Evolutionary conservation across 306 rosid species (phyloP).

Genomic region (Pyrus pyrifolia): DNA sequence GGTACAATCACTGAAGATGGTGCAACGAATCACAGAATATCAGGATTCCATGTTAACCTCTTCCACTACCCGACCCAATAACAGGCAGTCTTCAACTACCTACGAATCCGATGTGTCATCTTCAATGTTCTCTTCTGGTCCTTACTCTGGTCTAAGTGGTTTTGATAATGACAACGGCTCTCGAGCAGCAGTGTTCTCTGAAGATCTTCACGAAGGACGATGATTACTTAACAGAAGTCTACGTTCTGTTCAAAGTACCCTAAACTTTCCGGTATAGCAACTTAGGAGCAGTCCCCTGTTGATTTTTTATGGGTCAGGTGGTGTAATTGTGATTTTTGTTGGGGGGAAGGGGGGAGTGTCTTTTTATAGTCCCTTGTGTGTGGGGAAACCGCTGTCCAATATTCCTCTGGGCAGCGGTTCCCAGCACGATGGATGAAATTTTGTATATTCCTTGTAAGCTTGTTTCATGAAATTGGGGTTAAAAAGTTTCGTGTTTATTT

Average conservation of each 20-base stretch:
- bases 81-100: slow-evolving; percentile 76
- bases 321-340: slow-evolving; percentile 19
- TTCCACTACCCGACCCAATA: slow-evolving; percentile 58
- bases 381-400: slow-evolving; percentile 15
- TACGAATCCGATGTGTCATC: slow-evolving; percentile 91
- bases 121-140: slow-evolving; percentile 92
- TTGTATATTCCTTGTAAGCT: slow-evolving; percentile 38
- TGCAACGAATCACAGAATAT: slow-evolving; percentile 71
- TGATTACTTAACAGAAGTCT: slow-evolving; percentile 27
- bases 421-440: slow-evolving; percentile 31
- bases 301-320: slow-evolving; percentile 22
- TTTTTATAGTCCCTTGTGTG: slow-evolving; percentile 21
- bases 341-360: slow-evolving; percentile 2
- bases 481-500: not conserved
- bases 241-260: slow-evolving; percentile 5
- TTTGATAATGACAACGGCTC: slow-evolving; percentile 75
- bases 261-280: slow-evolving; percentile 8
- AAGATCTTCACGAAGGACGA: slow-evolving; percentile 98
- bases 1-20: slow-evolving; percentile 98
- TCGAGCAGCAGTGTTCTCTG: slow-evolving; percentile 80
- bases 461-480: slow-evolving; percentile 1
- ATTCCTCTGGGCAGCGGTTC: slow-evolving; percentile 29
- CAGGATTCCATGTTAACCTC: slow-evolving; percentile 50
- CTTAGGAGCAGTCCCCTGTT: slow-evolving; percentile 15
- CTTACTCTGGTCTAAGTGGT: slow-evolving; percentile 77